Percentiles rank a stretch among this genome's conserved stretches.
Conservation (phyloP, 2,329 filamentous ascomycete genomes). For the Chrysosphaeria jannelii region DNA sequence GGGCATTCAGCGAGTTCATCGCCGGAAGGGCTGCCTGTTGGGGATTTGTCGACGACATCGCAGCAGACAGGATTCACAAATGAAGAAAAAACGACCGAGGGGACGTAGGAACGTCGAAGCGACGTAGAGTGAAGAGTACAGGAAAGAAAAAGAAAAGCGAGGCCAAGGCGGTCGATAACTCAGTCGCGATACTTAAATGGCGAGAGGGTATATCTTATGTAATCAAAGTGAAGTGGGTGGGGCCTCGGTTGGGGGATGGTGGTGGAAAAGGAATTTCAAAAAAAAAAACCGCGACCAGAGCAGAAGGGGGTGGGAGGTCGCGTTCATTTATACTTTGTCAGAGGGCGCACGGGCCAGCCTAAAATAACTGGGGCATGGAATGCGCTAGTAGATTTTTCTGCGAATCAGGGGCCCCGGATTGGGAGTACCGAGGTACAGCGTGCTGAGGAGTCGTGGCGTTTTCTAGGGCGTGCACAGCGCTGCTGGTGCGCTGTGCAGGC, state of each 20-base stretch:
- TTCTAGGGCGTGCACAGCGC: too few species aligned
- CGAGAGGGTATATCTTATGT: too few species aligned
- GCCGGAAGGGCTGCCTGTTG: conserved; percentile 4
- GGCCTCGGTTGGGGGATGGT: conserved; percentile 1
- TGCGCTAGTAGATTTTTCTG: conserved; percentile 4
- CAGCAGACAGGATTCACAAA: conserved; percentile 2
- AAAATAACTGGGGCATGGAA: conserved; percentile 1
- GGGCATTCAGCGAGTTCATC: conserved; percentile 80
- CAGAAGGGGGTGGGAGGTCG: conserved; percentile 5
- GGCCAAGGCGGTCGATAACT: conserved; percentile 1
- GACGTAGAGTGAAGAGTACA: conserved; percentile 4
- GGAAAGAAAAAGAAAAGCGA: conserved; percentile 1
- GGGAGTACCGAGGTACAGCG: too few species aligned
- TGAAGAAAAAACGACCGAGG: background rate
- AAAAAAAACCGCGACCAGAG: conserved; percentile 1
- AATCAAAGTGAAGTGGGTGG: too few species aligned
- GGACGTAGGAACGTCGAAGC: conserved; percentile 2
- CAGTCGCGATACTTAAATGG: conserved; percentile 5
- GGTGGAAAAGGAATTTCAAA: conserved; percentile 1
- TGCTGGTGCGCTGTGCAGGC: too few species aligned
- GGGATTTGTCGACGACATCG: conserved; percentile 4
- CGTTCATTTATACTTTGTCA: conserved; percentile 4
- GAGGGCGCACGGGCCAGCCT: conserved; percentile 4
- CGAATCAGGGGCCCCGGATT: conserved; percentile 5
- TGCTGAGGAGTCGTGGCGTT: too few species aligned